Percentiles rank a stretch among this genome's conserved stretches.
Evolutionary conservation across 345 rosid genomes (phyloP).

Genomic region (Arabis alpina): DNA sequence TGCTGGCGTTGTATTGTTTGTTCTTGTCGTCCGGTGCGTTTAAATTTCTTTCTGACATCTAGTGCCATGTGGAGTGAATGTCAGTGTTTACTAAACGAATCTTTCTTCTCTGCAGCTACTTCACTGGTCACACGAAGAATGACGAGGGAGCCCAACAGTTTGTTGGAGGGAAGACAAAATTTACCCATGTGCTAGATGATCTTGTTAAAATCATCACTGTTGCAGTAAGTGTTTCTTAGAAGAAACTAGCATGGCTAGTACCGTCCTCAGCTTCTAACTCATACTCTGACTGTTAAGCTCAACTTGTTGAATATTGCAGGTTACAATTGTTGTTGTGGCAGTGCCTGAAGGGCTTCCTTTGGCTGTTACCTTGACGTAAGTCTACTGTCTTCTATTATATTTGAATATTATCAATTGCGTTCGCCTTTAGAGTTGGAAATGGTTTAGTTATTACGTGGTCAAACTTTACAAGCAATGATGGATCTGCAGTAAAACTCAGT

Average conservation of each 20-base stretch:
- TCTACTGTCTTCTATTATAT: conserved; percentile 32
- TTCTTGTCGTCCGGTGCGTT: conserved; percentile 78
- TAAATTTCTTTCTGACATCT: conserved; percentile 20
- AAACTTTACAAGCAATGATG: conserved; percentile 2
- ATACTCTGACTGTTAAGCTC: conserved; percentile 26
- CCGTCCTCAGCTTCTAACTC: conserved; percentile 14
- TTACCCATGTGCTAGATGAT: conserved; percentile 66
- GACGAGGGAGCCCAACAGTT: conserved; percentile 55
- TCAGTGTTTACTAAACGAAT: conserved; percentile 21
- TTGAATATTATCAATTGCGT: conserved; percentile 12
- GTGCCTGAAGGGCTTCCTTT: conserved; percentile 99
- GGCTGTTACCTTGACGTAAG: conserved; percentile 98
- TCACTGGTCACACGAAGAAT: conserved; percentile 73
- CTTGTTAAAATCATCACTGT: conserved; percentile 79
- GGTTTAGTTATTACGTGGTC: conserved; percentile 10
- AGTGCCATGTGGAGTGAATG: conserved; percentile 16
- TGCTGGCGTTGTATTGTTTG: conserved; percentile 77
- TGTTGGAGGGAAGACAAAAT: conserved; percentile 60
- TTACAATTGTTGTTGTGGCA: conserved; percentile 96
- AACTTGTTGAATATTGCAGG: conserved; percentile 53
- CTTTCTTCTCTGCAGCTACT: conserved; percentile 56
- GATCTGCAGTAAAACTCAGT: conserved; percentile 10
- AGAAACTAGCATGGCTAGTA: conserved; percentile 20
- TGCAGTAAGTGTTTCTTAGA: conserved; percentile 64
- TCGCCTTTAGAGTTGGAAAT: conserved; percentile 26